Conservation (phyloP, 371 early-diverging fungal species). For the Polyrhizophydium stewartii region DNA sequence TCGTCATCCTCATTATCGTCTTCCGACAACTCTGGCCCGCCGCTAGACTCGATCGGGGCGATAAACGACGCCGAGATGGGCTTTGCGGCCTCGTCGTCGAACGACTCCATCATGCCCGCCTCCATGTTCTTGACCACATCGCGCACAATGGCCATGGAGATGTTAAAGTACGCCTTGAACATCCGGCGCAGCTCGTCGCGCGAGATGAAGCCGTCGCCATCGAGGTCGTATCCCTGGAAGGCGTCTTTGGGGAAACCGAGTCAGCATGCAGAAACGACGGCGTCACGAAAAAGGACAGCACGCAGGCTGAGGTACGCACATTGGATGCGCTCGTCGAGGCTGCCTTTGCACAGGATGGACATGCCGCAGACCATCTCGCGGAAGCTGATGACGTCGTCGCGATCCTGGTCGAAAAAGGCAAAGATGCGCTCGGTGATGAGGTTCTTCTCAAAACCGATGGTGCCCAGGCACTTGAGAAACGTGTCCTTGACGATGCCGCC, state of each 20-base stretch:
- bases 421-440: constrained; percentile 86
- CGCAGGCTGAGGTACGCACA: constrained; percentile 44
- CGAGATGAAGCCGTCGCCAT: constrained; percentile 82
- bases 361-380: constrained; percentile 80
- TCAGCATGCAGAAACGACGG: background rate
- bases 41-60: constrained; percentile 64
- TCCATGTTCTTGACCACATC: constrained; percentile 89
- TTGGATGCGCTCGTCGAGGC: constrained; percentile 80
- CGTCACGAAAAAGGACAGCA: background rate
- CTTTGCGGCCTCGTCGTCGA: constrained; percentile 84
- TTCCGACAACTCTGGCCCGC: constrained; percentile 3
- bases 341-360: constrained; percentile 79
- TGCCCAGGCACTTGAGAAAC: constrained; percentile 84
- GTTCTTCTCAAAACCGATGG: constrained; percentile 77
- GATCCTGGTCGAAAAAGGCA: constrained; percentile 82
- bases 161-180: constrained; percentile 87
- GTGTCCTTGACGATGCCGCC: constrained; percentile 75
- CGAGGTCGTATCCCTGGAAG: constrained; percentile 90
- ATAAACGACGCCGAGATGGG: constrained; percentile 92
- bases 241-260: constrained; percentile 53
- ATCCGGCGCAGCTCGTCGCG: constrained; percentile 79
- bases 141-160: constrained; percentile 82
- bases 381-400: constrained; percentile 71
- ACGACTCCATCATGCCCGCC: constrained; percentile 81
- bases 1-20: constrained; percentile 15